Conservation (phyloP, 1,284 basidiomycete species). For the Termitomyces sp. region DNA sequence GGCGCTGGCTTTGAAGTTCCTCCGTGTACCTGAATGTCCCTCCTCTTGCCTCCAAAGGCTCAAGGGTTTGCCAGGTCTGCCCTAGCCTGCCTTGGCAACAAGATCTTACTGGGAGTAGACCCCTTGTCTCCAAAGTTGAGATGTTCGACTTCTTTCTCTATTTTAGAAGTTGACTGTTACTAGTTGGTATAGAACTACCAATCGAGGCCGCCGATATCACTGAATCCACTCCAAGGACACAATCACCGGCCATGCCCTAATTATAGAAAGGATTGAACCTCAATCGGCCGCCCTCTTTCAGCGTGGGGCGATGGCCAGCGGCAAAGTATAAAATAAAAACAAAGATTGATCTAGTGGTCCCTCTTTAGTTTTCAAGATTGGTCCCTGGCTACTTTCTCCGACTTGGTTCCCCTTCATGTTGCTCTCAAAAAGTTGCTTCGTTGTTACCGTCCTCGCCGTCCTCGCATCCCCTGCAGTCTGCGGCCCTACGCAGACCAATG, state of each 20-base stretch:
- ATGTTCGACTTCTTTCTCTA: not conserved
- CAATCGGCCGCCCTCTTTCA: constrained; percentile 1
- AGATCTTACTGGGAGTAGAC: not conserved
- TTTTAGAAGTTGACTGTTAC: not conserved
- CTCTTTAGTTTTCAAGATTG: constrained; percentile 2
- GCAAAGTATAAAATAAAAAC: constrained; percentile 8
- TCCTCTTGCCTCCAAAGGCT: not conserved
- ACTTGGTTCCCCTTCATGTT: constrained; percentile 11
- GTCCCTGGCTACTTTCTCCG: not conserved
- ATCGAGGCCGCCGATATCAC: not conserved
- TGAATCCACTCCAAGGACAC: not conserved
- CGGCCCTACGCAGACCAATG: constrained; percentile 28
- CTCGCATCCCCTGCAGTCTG: constrained; percentile 9
- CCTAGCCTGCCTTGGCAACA: not conserved
- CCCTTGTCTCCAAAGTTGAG: not conserved
- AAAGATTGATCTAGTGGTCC: constrained; percentile 6
- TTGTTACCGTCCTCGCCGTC: constrained; percentile 10
- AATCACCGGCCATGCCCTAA: constrained; percentile 2
- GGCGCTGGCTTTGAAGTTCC: not conserved
- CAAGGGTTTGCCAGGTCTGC: not conserved
- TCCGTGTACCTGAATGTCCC: not conserved
- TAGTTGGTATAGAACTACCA: not conserved
- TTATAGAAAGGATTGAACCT: constrained; percentile 1
- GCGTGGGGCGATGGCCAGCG: constrained; percentile 5
- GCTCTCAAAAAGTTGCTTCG: constrained; percentile 10